A percentile compares a stretch with the other conserved stretches of the same genome.
Evolutionary conservation across 306 rosid genomes (phyloP).

Genomic region (Calophaca sinica): DNA sequence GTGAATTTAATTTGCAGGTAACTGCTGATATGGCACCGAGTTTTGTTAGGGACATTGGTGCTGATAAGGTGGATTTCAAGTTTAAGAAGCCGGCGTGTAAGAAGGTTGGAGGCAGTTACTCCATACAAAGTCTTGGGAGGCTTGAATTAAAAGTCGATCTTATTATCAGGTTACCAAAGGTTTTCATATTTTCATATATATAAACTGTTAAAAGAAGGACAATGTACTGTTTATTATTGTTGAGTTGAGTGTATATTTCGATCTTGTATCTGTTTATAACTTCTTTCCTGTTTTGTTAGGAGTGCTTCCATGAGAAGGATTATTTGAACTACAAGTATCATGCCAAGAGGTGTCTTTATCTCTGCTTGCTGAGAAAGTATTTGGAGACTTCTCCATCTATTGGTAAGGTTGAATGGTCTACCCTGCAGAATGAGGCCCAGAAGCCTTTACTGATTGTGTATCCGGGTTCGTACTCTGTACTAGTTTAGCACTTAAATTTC

Average conservation of each 20-base stretch:
- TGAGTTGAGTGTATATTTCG: background rate
- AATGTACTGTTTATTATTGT: too few relatives aligned
- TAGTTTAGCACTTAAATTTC: background rate
- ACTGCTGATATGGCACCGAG: conserved; percentile 66
- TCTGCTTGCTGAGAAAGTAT: conserved; percentile 73
- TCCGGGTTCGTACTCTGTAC: conserved; percentile 67
- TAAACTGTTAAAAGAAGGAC: background rate
- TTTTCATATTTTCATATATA: conserved; percentile 19
- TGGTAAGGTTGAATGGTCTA: conserved; percentile 81
- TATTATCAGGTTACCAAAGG: conserved; percentile 82
- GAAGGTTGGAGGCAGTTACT: conserved; percentile 76
- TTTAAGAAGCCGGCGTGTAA: conserved; percentile 71
- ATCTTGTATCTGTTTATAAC: background rate
- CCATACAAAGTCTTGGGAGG: conserved; percentile 59
- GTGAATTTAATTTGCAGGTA: conserved; percentile 51
- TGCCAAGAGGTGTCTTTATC: conserved; percentile 87
- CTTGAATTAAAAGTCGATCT: conserved; percentile 77
- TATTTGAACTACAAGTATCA: conserved; percentile 89
- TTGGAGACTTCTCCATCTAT: conserved; percentile 64
- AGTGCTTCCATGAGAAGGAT: conserved; percentile 91
- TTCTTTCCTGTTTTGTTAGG: conserved; percentile 57
- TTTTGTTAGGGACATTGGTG: conserved; percentile 85
- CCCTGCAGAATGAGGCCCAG: conserved; percentile 83
- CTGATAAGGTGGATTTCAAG: conserved; percentile 82
- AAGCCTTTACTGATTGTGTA: conserved; percentile 74